phyloP scores from a whole-genome alignment of 768 basidiomycete genomes.

The Mycena pura region DNA sequence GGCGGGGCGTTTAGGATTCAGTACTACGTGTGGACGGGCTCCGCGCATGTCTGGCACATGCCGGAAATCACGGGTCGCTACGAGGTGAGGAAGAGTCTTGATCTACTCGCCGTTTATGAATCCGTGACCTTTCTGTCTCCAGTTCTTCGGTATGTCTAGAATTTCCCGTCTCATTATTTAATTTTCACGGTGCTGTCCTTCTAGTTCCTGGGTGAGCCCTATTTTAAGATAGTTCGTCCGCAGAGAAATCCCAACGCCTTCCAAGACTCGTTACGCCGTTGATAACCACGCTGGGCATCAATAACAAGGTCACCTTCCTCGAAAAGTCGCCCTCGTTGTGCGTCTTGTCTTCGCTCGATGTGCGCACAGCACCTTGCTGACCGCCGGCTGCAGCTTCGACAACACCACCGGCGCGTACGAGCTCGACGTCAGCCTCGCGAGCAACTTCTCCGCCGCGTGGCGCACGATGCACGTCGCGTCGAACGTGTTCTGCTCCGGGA shows the following conservation, averaged over 20 bases:
- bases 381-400: slow-evolving; percentile 40
- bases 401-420: slow-evolving; percentile 85
- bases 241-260: background rate
- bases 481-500: slow-evolving; percentile 82
- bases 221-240: background rate
- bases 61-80: slow-evolving; percentile 73
- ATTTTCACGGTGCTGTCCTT: background rate
- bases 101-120: background rate
- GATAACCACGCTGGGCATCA: slow-evolving; percentile 77
- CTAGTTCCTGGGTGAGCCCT: slow-evolving; percentile 43
- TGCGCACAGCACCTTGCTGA: too few relatives aligned
- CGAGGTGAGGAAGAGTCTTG: slow-evolving; percentile 52
- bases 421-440: slow-evolving; percentile 65
- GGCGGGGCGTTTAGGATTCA: slow-evolving; percentile 62
- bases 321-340: too few relatives aligned
- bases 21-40: slow-evolving; percentile 61
- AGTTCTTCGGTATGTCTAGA: slow-evolving; percentile 55
- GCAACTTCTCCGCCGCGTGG: slow-evolving; percentile 64
- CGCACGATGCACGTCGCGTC: slow-evolving; percentile 78
- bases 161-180: background rate
- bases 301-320: slow-evolving; percentile 82
- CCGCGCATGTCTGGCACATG: slow-evolving; percentile 66
- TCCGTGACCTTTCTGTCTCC: slow-evolving; percentile 15
- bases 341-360: too few relatives aligned
- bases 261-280: slow-evolving; percentile 72